Base-by-base conservation (phyloP, 495 filamentous ascomycete species). In the Aspergillus avenaceus region DNA sequence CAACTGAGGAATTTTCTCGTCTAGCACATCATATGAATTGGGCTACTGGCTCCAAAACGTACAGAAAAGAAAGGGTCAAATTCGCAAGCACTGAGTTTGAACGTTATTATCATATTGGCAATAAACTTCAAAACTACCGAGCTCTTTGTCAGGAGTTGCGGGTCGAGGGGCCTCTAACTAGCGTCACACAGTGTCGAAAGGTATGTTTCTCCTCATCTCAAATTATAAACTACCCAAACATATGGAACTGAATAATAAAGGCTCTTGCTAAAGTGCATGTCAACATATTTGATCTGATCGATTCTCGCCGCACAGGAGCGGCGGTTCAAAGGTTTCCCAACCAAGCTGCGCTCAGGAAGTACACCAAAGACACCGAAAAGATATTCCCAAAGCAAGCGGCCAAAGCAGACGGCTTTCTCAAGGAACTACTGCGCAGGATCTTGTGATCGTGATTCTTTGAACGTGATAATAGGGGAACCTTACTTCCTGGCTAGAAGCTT, bases 381-480 rank as follows among this genome's bases (percentile, higher is more conserved):
- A 43, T 50, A 34, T 50, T 44, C 38, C 40, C 48, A 7, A 50
- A 36, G 29, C 41, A 41, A 31, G 48, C 48, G 24, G 48, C 48
- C 16, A 50, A 50, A 43, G 36, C 25, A 36, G 48, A 50, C 29
- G 48, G 48, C 14, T 50, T 50, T 37, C 38, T 50, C 11, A 50
- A 44, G 13, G 48, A 41, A 29, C 19, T 50, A 34, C 26, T 50
- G 12, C 48, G 48, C 16, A 23, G 9, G 27, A 50, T 50, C 26
- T 45, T 45, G 0, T 45, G 42, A 45, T 45, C 19, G 16, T 45
- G 9, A 27, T 31, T 12, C 42, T 45, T 45, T 45, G 2, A 21
- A 19, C 42, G 13, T 16, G 12, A 45, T 45, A 11, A 45, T 19
- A 31, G 42, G 26, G 34, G 9, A 16, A 45, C 19, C 16, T 45